Evolutionary conservation across 768 basidiomycete genomes (phyloP).

Genomic region (Lanmaoa pseudosensibilis): DNA sequence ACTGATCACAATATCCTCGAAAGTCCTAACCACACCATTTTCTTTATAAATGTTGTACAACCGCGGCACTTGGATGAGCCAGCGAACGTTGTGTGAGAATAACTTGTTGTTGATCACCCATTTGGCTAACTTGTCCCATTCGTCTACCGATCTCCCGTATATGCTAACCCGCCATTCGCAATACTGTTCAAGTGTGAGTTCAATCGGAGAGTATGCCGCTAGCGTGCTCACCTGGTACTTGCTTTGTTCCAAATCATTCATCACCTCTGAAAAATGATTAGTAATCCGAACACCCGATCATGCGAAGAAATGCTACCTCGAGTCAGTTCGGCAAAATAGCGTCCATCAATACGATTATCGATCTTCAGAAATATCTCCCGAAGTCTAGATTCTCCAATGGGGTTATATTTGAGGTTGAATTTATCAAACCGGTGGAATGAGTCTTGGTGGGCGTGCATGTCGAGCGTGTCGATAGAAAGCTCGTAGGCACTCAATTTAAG

Average conservation of each 20-base stretch:
- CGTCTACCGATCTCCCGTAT: conserved; percentile 77
- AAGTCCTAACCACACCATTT: conserved; percentile 77
- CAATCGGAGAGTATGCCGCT: neutral
- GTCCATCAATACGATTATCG: conserved; percentile 89
- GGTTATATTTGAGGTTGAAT: conserved; percentile 97
- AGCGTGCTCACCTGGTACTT: conserved; percentile 81
- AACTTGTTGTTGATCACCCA: conserved; percentile 96
- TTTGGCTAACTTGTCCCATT: conserved; percentile 98
- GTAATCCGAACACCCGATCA: neutral
- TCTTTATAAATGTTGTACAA: conserved; percentile 95
- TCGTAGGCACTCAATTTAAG: conserved; percentile 95
- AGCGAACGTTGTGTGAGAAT: conserved; percentile 94
- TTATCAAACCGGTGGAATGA: conserved; percentile 99
- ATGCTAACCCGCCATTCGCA: conserved; percentile 98
- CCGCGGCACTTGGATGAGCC: conserved; percentile 95
- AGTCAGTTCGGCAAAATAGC: conserved; percentile 93
- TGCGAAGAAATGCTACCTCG: conserved; percentile 53
- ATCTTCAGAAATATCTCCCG: conserved; percentile 98
- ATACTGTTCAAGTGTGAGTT: conserved; percentile 48
- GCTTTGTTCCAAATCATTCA: conserved; percentile 96
- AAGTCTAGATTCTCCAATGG: conserved; percentile 90
- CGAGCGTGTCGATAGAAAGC: conserved; percentile 96
- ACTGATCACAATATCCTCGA: conserved; percentile 92
- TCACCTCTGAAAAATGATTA: conserved; percentile 65
- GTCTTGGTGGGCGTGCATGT: conserved; percentile 99